Evolutionary conservation across 2,329 filamentous ascomycete genomes (phyloP).

Genomic region (Monilinia aucupariae): DNA sequence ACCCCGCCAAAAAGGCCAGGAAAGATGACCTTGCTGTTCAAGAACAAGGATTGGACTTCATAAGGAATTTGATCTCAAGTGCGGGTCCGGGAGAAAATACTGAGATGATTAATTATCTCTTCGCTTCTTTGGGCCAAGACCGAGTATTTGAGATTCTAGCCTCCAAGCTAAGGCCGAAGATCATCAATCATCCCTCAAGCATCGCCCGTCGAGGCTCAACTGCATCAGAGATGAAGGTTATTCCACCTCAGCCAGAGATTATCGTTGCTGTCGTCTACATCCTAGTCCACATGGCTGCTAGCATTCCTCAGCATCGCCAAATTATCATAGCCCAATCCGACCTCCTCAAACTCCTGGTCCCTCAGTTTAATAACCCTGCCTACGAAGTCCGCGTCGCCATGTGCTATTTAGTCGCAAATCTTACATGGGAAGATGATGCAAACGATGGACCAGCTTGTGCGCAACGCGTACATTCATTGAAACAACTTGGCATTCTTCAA

Average conservation of each 20-base stretch:
- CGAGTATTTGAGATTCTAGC: slow-evolving; percentile 76
- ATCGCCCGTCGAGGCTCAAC: slow-evolving; percentile 41
- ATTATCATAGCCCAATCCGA: slow-evolving; percentile 70
- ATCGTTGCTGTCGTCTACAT: slow-evolving; percentile 74
- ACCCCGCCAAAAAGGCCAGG: slow-evolving; percentile 60
- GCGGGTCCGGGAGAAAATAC: slow-evolving; percentile 45
- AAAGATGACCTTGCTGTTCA: slow-evolving; percentile 81
- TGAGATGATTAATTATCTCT: slow-evolving; percentile 80
- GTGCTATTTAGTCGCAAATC: slow-evolving; percentile 79
- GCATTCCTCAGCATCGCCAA: slow-evolving; percentile 70
- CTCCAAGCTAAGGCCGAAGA: slow-evolving; percentile 64
- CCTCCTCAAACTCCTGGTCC: slow-evolving; percentile 66
- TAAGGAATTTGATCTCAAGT: slow-evolving; percentile 79
- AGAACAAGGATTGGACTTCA: slow-evolving; percentile 82
- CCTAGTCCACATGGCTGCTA: slow-evolving; percentile 82
- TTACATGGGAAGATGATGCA: slow-evolving; percentile 75
- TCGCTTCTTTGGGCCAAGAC: slow-evolving; percentile 68
- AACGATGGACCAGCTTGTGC: slow-evolving; percentile 60
- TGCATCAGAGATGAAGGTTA: slow-evolving; percentile 43
- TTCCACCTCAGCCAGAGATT: slow-evolving; percentile 61
- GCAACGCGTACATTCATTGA: slow-evolving; percentile 63
- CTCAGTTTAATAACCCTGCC: slow-evolving; percentile 68
- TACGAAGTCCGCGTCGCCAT: slow-evolving; percentile 70
- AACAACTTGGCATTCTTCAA: slow-evolving; percentile 63
- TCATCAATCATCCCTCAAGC: slow-evolving; percentile 44